These are phyloP conservation scores for Viola pubescens DNA, from an alignment of 441 rosid genomes.

Conservation along the genomic window DNA sequence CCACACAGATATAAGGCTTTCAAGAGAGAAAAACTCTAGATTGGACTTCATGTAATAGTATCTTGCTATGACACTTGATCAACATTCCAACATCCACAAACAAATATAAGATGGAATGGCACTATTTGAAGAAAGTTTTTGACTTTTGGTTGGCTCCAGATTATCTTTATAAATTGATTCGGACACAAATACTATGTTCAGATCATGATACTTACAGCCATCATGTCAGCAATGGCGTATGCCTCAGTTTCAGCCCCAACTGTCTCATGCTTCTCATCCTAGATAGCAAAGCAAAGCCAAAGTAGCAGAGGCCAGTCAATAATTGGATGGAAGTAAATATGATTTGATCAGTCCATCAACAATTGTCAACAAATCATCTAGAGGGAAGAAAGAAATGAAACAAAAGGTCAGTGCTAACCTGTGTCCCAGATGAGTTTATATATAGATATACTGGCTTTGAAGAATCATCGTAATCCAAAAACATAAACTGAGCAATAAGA, in stretches of 20 bases:
- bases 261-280: slow-evolving; percentile 77
- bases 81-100: too few relatives aligned
- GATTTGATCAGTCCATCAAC: neutral
- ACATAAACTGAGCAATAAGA: slow-evolving; percentile 73
- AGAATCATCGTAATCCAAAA: slow-evolving; percentile 57
- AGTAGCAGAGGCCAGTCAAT: slow-evolving; percentile 6
- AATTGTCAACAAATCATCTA: neutral
- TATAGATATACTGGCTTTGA: slow-evolving; percentile 71
- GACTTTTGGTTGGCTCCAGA: neutral
- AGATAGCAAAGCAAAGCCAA: slow-evolving; percentile 18
- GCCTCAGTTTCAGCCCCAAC: slow-evolving; percentile 93
- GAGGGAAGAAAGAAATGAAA: neutral
- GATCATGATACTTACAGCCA: slow-evolving; percentile 49
- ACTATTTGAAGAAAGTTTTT: neutral
- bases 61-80: too few relatives aligned
- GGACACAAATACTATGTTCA: neutral
- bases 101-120: too few relatives aligned
- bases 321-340: neutral
- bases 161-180: neutral
- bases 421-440: slow-evolving; percentile 79
- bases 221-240: slow-evolving; percentile 76
- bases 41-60: too few relatives aligned
- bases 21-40: too few relatives aligned
- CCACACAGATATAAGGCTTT: too few relatives aligned
- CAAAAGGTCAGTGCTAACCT: slow-evolving; percentile 36